Conservation (phyloP, 805 yeast species). For the Candida namnaoensis region DNA sequence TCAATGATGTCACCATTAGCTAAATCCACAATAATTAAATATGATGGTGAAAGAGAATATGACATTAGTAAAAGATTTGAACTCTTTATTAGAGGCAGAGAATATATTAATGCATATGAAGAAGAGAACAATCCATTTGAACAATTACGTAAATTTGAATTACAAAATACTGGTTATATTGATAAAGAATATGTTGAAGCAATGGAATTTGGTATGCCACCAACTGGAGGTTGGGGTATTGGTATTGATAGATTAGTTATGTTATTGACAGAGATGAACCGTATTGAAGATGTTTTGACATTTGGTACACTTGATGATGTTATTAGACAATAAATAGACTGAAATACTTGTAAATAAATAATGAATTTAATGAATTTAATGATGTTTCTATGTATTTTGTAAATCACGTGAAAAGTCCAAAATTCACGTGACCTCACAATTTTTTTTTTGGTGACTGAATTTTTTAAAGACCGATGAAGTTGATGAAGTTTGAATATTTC, state of each 20-base stretch:
- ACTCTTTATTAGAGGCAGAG: constrained; percentile 70
- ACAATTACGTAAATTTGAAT: constrained; percentile 55
- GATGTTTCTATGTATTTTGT: too few species aligned
- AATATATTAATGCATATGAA: constrained; percentile 88
- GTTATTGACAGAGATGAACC: constrained; percentile 53
- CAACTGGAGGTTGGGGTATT: constrained; percentile 97
- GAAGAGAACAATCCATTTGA: constrained; percentile 85
- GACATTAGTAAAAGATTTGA: constrained; percentile 70
- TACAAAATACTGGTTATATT: constrained; percentile 65
- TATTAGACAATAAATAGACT: constrained; percentile 35
- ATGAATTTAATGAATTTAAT: too few species aligned
- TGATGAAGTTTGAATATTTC: too few species aligned
- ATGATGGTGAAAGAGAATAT: constrained; percentile 22
- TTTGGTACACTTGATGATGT: constrained; percentile 75
- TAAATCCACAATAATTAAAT: constrained; percentile 39
- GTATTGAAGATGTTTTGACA: constrained; percentile 69
- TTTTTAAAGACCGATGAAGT: too few species aligned
- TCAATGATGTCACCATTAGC: constrained; percentile 81
- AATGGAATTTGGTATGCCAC: constrained; percentile 93
- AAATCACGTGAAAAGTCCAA: too few species aligned
- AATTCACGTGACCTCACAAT: too few species aligned
- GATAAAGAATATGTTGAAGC: constrained; percentile 65
- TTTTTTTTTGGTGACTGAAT: too few species aligned
- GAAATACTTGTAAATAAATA: too few species aligned
- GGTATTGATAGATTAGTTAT: constrained; percentile 87